phyloP scores from a whole-genome alignment of 2,329 filamentous ascomycete genomes.

The Ascosphaera acerosa region DNA sequence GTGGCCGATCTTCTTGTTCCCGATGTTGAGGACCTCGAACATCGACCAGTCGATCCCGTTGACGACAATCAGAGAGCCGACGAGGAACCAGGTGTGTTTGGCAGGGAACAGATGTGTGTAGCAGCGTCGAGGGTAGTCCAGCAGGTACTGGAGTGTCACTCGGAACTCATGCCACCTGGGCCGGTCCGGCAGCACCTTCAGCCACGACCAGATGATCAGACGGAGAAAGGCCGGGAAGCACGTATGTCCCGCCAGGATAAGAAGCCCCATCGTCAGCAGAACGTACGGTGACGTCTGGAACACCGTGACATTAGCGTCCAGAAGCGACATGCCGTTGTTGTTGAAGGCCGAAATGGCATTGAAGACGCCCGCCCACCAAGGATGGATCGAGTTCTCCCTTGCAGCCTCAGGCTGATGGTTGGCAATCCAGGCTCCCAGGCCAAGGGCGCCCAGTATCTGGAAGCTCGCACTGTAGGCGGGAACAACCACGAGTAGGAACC shows the following conservation, averaged over 20 bases:
- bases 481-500: conserved; percentile 13
- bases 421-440: conserved; percentile 23
- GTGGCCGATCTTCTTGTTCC: conserved; percentile 23
- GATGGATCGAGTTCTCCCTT: conserved; percentile 22
- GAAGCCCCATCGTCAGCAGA: conserved; percentile 25
- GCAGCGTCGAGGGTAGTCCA: conserved; percentile 36
- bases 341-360: conserved; percentile 30
- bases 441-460: conserved; percentile 21
- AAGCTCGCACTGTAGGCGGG: conserved; percentile 24
- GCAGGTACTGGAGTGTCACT: conserved; percentile 11
- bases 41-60: conserved; percentile 31
- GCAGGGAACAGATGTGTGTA: conserved; percentile 37
- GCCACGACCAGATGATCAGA: conserved; percentile 29
- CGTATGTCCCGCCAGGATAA: conserved; percentile 40
- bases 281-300: conserved; percentile 18
- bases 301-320: conserved; percentile 27
- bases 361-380: conserved; percentile 24
- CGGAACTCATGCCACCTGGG: conserved; percentile 8
- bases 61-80: conserved; percentile 25
- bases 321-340: conserved; percentile 28
- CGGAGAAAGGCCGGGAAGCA: conserved; percentile 39
- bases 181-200: conserved; percentile 9
- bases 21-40: conserved; percentile 26
- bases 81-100: conserved; percentile 32
- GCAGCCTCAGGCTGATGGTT: conserved; percentile 18